phyloP scores from a whole-genome alignment of 1,284 basidiomycete species.

The Cutaneotrichosporon mucoides region DNA sequence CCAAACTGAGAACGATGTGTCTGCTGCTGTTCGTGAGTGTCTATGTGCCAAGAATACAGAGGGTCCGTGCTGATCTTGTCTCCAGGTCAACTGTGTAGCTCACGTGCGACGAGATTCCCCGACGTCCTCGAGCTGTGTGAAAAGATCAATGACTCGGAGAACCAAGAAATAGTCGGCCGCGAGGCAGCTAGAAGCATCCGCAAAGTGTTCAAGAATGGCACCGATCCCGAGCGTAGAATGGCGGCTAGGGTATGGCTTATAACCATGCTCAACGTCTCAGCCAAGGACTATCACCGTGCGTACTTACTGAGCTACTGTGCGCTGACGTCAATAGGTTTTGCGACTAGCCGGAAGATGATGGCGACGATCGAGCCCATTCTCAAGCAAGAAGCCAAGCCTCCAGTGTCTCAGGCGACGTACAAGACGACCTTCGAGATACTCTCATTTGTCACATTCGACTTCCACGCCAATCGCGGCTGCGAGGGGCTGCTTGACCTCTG shows the following conservation, averaged over 20 bases:
- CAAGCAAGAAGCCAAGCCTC: slow-evolving; percentile 1
- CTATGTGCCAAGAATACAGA: background rate
- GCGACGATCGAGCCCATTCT: slow-evolving; percentile 29
- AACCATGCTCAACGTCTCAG: slow-evolving; percentile 38
- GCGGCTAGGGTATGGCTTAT: slow-evolving; percentile 46
- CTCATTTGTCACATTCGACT: slow-evolving; percentile 40
- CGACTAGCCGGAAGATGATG: slow-evolving; percentile 43
- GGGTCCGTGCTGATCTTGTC: background rate
- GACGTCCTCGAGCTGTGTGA: slow-evolving; percentile 44
- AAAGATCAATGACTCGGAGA: slow-evolving; percentile 40
- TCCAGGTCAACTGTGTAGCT: slow-evolving; percentile 31
- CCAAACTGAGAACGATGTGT: slow-evolving; percentile 27
- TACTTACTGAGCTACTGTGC: background rate
- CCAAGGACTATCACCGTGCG: slow-evolving; percentile 39
- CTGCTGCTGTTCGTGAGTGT: slow-evolving; percentile 37
- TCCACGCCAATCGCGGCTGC: slow-evolving; percentile 39
- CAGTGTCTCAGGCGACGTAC: slow-evolving; percentile 8
- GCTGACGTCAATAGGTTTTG: slow-evolving; percentile 25
- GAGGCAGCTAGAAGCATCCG: slow-evolving; percentile 45
- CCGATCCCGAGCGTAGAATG: slow-evolving; percentile 36
- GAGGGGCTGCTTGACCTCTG: slow-evolving; percentile 41
- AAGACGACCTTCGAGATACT: slow-evolving; percentile 22
- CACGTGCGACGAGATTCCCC: slow-evolving; percentile 31
- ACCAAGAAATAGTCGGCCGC: slow-evolving; percentile 36
- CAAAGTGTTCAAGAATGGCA: slow-evolving; percentile 45